Evolutionary conservation across 169 alveolate species (phyloP).

Genomic region (Besnoitia besnoiti): DNA sequence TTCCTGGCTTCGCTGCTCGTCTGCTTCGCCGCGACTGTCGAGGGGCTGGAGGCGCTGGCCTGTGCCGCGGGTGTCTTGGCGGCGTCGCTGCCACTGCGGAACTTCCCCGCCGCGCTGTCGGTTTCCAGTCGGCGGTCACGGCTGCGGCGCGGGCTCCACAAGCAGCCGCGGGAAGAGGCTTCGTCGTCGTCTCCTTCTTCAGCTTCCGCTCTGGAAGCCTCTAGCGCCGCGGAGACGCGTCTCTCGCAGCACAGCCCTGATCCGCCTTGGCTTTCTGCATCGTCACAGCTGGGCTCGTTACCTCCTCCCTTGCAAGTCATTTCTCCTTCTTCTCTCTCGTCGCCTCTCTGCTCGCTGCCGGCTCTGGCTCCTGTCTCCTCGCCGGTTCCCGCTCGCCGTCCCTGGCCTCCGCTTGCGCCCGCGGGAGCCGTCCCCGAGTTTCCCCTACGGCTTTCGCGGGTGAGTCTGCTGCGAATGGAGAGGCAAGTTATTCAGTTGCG

Average conservation of each 20-base stretch:
- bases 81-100: background rate
- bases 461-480: background rate
- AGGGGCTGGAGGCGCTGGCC: conserved; percentile 2
- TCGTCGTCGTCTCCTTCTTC: conserved; percentile 1
- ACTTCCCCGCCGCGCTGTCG: background rate
- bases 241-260: background rate
- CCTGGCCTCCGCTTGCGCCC: background rate
- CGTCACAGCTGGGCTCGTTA: too few relatives aligned
- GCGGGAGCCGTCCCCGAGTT: background rate
- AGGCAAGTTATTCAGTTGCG: background rate
- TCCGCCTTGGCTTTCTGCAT: background rate
- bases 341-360: background rate
- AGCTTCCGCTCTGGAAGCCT: background rate
- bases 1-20: background rate
- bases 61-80: background rate
- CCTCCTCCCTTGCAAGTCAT: too few relatives aligned
- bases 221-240: background rate
- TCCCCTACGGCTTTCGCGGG: background rate
- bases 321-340: too few relatives aligned
- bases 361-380: background rate
- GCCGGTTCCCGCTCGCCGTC: background rate
- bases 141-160: background rate
- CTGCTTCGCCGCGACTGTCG: background rate
- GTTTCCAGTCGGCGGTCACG: background rate
- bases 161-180: background rate